A percentile compares a stretch with the other conserved stretches of the same genome.
Evolutionary conservation across 2,329 filamentous ascomycete genomes (phyloP).

Genomic region (Hypoxylon sp.): DNA sequence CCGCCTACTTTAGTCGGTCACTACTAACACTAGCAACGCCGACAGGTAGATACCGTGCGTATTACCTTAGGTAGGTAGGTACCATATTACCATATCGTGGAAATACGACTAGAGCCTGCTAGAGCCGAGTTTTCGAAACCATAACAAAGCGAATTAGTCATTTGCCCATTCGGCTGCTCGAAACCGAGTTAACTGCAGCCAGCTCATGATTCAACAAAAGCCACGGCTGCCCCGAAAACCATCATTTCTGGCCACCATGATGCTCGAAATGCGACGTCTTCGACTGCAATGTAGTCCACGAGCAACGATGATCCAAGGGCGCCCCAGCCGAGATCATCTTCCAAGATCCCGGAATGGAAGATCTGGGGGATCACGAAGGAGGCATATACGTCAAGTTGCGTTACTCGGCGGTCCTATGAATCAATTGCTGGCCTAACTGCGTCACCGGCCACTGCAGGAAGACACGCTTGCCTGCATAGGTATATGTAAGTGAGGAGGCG

Average conservation of each 20-base stretch:
- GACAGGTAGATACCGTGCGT: neutral
- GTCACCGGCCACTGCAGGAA: conserved; percentile 18
- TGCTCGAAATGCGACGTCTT: conserved; percentile 15
- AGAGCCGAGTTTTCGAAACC: neutral
- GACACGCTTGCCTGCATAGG: neutral
- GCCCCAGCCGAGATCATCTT: conserved; percentile 16
- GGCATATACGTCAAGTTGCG: conserved; percentile 17
- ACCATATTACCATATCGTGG: neutral
- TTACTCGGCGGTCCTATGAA: neutral
- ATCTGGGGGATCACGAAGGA: neutral
- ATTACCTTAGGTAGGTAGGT: no score
- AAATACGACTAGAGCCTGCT: neutral
- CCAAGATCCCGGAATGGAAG: conserved; percentile 14
- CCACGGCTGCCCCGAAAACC: neutral
- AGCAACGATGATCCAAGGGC: conserved; percentile 13
- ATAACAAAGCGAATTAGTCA: neutral
- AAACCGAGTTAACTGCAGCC: conserved; percentile 16
- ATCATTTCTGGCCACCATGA: conserved; percentile 14
- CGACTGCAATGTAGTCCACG: conserved; percentile 5
- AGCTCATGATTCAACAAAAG: conserved; percentile 19
- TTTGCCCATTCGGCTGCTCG: conserved; percentile 14
- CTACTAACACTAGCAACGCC: neutral
- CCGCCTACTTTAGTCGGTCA: neutral
- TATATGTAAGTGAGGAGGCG: neutral
- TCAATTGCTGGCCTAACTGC: conserved; percentile 2